phyloP scores from a whole-genome alignment of 208 protist species.

The Trichomonas gallinae region DNA sequence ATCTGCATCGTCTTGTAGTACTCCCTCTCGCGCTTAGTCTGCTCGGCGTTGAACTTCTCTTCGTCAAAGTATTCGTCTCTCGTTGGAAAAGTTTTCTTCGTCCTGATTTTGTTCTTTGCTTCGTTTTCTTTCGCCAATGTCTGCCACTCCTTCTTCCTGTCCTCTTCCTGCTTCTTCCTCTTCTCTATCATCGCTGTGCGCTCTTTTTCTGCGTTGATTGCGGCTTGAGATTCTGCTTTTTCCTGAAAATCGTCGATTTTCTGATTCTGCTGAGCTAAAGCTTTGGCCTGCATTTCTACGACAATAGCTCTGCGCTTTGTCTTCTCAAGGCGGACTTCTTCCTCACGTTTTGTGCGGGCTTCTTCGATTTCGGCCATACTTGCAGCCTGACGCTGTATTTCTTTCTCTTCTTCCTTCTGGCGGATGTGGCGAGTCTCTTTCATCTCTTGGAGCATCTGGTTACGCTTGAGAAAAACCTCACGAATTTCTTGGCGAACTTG shows the following conservation, averaged over 20 bases:
- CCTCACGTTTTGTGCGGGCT: neutral
- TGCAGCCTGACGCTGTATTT: neutral
- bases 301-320: neutral
- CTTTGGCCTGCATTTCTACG: neutral
- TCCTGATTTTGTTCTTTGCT: neutral
- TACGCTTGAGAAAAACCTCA: neutral
- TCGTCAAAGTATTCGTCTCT: neutral
- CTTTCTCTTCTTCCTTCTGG: neutral
- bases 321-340: neutral
- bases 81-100: neutral
- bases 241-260: neutral
- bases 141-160: neutral
- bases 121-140: neutral
- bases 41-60: neutral
- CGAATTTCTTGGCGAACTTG: neutral
- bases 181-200: neutral
- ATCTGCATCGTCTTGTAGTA: neutral
- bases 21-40: neutral
- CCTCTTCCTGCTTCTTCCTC: neutral
- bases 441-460: neutral
- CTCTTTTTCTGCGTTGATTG: neutral
- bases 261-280: neutral
- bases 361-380: neutral
- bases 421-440: neutral
- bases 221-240: neutral